Conservation (phyloP, 192 early-diverging fungal species). For the Coemansia sp. region DNA sequence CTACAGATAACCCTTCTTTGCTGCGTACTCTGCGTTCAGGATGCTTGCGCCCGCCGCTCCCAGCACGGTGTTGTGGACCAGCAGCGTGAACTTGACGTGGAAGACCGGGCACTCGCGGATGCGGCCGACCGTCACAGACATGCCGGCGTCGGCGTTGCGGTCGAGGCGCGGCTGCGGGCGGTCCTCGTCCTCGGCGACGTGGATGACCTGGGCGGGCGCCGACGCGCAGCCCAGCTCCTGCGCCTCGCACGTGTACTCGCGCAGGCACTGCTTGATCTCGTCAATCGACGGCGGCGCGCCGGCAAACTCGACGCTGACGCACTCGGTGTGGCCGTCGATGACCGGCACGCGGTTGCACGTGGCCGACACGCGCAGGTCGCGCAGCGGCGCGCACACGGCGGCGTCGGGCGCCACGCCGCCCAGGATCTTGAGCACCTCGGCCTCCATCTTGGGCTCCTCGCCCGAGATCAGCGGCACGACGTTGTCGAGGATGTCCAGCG, state of each 20-base stretch:
- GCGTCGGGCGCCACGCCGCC: constrained; percentile 59
- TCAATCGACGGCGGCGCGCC: constrained; percentile 67
- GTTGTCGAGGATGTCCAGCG: constrained; percentile 95
- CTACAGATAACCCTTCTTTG: constrained; percentile 66
- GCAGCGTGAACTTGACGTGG: constrained; percentile 86
- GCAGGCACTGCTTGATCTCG: constrained; percentile 68
- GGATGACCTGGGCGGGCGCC: constrained; percentile 77
- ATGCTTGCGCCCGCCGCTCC: constrained; percentile 94
- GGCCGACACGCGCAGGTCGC: constrained; percentile 78
- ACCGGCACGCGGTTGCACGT: constrained; percentile 97
- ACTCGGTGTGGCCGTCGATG: constrained; percentile 93
- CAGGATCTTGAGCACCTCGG: constrained; percentile 89
- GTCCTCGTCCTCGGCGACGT: constrained; percentile 70
- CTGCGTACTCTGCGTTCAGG: constrained; percentile 91
- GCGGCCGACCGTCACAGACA: constrained; percentile 91
- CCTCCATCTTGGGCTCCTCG: constrained; percentile 98
- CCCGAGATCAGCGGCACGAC: constrained; percentile 92
- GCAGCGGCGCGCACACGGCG: constrained; percentile 51
- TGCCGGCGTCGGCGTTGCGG: constrained; percentile 77
- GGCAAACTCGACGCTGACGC: constrained; percentile 83
- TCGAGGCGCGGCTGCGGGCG: constrained; percentile 95
- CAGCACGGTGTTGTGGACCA: constrained; percentile 95
- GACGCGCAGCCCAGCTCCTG: constrained; percentile 75
- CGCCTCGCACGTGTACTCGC: constrained; percentile 77
- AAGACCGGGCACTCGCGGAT: constrained; percentile 82